A percentile compares a stretch with the other conserved stretches of the same genome.
Evolutionary conservation across 1,139 yeast genomes (phyloP).

Genomic region (Saccharomyces pastorianus): DNA sequence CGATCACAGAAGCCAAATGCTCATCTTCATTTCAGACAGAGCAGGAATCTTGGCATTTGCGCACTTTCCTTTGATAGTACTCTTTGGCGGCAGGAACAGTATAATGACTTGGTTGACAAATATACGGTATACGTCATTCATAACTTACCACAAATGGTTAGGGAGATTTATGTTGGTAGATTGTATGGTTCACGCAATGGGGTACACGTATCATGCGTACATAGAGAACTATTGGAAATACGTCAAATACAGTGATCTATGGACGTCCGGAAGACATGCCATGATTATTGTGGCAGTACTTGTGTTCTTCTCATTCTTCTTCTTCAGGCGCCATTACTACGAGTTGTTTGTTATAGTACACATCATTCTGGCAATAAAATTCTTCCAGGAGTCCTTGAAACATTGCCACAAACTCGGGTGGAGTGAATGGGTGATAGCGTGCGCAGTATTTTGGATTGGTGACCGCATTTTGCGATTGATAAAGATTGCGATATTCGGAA

Average conservation of each 20-base stretch:
- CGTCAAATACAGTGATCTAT: conserved; percentile 14
- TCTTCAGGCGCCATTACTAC: conserved; percentile 48
- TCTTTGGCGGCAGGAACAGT: conserved; percentile 59
- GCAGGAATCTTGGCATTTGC: conserved; percentile 44
- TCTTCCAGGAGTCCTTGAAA: conserved; percentile 50
- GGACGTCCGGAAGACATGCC: conserved; percentile 49
- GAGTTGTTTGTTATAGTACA: conserved; percentile 59
- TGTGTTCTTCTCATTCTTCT: conserved; percentile 38
- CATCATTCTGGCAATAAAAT: conserved; percentile 47
- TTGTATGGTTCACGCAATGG: conserved; percentile 41
- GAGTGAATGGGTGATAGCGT: conserved; percentile 41
- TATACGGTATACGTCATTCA: conserved; percentile 53
- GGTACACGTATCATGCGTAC: conserved; percentile 31
- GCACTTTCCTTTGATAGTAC: conserved; percentile 42
- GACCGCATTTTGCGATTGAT: conserved; percentile 48
- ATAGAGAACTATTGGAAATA: conserved; percentile 18
- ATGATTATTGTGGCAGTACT: conserved; percentile 28
- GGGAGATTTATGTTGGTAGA: conserved; percentile 39
- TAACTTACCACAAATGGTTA: conserved; percentile 57
- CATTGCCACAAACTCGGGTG: conserved; percentile 46
- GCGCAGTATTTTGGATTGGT: conserved; percentile 54
- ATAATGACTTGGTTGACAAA: conserved; percentile 55
- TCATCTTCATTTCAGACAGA: conserved; percentile 38
- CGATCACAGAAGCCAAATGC: conserved; percentile 32
- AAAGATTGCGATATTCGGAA: conserved; percentile 42